Conservation (phyloP, 768 basidiomycete genomes). For the Rhodotorula sphaerocarpa region DNA sequence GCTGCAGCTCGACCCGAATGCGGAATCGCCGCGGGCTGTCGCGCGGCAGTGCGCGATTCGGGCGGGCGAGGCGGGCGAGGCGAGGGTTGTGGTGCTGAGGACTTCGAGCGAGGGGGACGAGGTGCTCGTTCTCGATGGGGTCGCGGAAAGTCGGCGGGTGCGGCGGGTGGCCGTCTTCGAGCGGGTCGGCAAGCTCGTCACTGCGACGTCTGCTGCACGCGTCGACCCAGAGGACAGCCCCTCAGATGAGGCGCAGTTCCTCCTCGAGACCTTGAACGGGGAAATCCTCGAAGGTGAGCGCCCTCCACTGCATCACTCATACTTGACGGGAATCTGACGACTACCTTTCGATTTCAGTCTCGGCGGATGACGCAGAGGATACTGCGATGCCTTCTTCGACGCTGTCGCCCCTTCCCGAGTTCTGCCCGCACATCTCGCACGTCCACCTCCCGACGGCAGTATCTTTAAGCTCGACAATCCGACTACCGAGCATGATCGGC, state of each 20-base stretch:
- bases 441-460: constrained; percentile 26
- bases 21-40: not conserved
- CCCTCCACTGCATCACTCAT: not conserved
- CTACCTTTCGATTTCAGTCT: too few relatives aligned
- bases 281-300: constrained; percentile 38
- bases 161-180: constrained; percentile 23
- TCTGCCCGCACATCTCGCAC: constrained; percentile 50
- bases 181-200: constrained; percentile 23
- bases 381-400: constrained; percentile 38
- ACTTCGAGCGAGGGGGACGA: constrained; percentile 21
- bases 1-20: not conserved
- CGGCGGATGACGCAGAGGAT: constrained; percentile 32
- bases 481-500: constrained; percentile 52
- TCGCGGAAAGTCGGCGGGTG: not conserved
- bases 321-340: not conserved
- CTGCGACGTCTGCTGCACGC: constrained; percentile 4
- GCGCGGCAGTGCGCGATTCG: constrained; percentile 22
- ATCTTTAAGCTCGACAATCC: not conserved
- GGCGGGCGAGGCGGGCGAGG: not conserved
- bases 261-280: constrained; percentile 31
- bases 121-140: constrained; percentile 22
- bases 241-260: constrained; percentile 16
- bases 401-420: constrained; percentile 51
- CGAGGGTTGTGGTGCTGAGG: constrained; percentile 25
- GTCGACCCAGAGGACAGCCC: not conserved